Evolutionary conservation across 352 stramenopile genomes (phyloP).

Genomic region (Pythium chondricola): DNA sequence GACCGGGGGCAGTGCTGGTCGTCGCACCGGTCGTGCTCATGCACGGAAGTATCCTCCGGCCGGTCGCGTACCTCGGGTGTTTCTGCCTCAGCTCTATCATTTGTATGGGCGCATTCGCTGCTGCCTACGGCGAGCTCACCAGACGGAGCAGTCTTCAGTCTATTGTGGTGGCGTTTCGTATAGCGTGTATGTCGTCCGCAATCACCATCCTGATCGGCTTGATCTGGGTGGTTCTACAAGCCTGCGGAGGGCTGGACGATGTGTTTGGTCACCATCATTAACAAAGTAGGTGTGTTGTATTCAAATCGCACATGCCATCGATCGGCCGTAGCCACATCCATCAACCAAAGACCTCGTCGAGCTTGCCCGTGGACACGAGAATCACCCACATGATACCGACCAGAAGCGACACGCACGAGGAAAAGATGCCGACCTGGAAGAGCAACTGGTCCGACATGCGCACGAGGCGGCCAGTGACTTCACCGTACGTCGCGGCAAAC

Average conservation of each 20-base stretch:
- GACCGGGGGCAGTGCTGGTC: conserved; percentile 64
- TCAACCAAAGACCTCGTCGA: conserved; percentile 47
- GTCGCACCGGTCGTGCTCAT: conserved; percentile 84
- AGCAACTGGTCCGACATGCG: conserved; percentile 29
- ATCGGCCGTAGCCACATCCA: too few relatives aligned
- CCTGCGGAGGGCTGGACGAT: conserved; percentile 50
- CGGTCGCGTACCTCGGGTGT: conserved; percentile 68
- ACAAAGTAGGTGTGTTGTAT: conserved; percentile 1
- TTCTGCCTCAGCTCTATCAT: conserved; percentile 86
- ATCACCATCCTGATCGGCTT: conserved; percentile 62
- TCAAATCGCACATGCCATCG: not conserved
- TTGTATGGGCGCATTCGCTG: conserved; percentile 85
- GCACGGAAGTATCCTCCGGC: conserved; percentile 25
- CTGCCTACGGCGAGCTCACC: conserved; percentile 71
- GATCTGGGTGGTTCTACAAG: conserved; percentile 63
- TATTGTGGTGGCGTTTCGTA: conserved; percentile 28
- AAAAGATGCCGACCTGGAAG: conserved; percentile 53
- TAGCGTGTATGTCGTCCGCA: conserved; percentile 40
- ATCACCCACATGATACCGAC: conserved; percentile 60
- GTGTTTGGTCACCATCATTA: conserved; percentile 37
- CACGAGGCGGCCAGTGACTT: conserved; percentile 37
- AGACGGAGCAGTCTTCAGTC: conserved; percentile 21
- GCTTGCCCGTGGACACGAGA: conserved; percentile 38
- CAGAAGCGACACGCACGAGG: conserved; percentile 40
- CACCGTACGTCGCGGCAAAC: conserved; percentile 75